Evolutionary conservation across 495 filamentous ascomycete genomes (phyloP), one percentile per base, ranked within the genome.

Genomic region (Amphirosellinia nigrospora): DNA sequence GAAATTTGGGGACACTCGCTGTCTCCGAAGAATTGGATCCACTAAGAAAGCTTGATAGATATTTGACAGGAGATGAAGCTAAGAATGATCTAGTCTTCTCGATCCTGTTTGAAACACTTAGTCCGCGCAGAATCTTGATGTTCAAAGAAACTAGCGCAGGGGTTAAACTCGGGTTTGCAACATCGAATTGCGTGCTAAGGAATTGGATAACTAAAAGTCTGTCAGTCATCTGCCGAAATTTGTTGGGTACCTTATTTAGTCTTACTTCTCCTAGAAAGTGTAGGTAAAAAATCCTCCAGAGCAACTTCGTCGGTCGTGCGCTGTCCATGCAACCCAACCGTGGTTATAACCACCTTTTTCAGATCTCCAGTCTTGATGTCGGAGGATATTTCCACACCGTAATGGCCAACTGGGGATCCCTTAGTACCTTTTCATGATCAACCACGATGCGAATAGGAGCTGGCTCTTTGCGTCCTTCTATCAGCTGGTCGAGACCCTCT

Each of bases 1-100:
- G 83, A 72, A 75, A 77, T 63, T 82, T 84, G n/a, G 78, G 69
- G 9, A 69, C 68, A n/a, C 59, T 73, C 30, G 56, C 69, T 77
- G 72, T 81, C 86, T 56, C 88, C 88, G 38, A 97, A 83, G 61
- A 58, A 43, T 16, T 64, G 9, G 69, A 50, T 48, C 61, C 63
- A n/a, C 62, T 39, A 34, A 71, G 63, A 36, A 99, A 86, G 72
- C 87, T 96, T 0, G 94, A 96, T 32, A 99, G 85, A 74, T 98
- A 80, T 79, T 98, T 99, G 43, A 95, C 93, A 0, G 96, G 95
- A 11, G 94, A 97, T 13, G 90, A 87, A 13, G 92, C 89, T 26
- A 93, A 86, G 72, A 93, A 90, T 0, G 84, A 87, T 74, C 82
- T 88, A 68, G 82, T 82, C 76, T 84, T 90, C 75, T 89, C 86